Percentiles rank a stretch among this genome's conserved stretches.
Evolutionary conservation across 768 basidiomycete genomes (phyloP).

Genomic region (Tricholoma furcatifolium): DNA sequence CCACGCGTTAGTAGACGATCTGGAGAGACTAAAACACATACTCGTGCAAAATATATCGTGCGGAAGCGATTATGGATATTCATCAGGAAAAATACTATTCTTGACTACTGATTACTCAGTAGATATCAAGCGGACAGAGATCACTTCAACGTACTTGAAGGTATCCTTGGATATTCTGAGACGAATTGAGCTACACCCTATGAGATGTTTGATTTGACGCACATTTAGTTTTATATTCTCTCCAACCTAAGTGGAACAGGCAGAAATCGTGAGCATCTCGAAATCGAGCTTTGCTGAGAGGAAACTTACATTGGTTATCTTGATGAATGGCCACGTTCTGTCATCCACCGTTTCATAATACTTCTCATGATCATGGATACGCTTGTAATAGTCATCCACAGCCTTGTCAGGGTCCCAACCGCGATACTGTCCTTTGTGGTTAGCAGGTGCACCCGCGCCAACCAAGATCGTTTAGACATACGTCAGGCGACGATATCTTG

Average conservation of each 20-base stretch:
- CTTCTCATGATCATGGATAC: conserved; percentile 84
- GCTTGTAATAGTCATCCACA: conserved; percentile 86
- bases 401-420: conserved; percentile 93
- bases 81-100: conserved; percentile 99
- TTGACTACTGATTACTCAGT: conserved; percentile 49
- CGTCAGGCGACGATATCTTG: conserved; percentile 98
- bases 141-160: conserved; percentile 54
- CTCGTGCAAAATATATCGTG: conserved; percentile 95
- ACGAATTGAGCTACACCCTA: conserved; percentile 21
- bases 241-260: conserved; percentile 58
- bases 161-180: conserved; percentile 79
- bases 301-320: conserved; percentile 83
- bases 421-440: conserved; percentile 61
- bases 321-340: conserved; percentile 89
- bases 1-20: not conserved
- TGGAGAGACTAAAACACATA: conserved; percentile 34
- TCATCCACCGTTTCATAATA: conserved; percentile 92
- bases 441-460: conserved; percentile 1
- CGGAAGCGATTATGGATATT: conserved; percentile 95
- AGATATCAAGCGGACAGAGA: not conserved
- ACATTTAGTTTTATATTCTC: conserved; percentile 96
- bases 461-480: conserved; percentile 36
- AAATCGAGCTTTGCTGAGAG: not conserved
- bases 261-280: not conserved
- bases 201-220: conserved; percentile 19